Percentiles rank a stretch among this genome's conserved stretches.
Conservation (phyloP, 73 alveolate genomes). For the Blepharisma stoltei region DNA sequence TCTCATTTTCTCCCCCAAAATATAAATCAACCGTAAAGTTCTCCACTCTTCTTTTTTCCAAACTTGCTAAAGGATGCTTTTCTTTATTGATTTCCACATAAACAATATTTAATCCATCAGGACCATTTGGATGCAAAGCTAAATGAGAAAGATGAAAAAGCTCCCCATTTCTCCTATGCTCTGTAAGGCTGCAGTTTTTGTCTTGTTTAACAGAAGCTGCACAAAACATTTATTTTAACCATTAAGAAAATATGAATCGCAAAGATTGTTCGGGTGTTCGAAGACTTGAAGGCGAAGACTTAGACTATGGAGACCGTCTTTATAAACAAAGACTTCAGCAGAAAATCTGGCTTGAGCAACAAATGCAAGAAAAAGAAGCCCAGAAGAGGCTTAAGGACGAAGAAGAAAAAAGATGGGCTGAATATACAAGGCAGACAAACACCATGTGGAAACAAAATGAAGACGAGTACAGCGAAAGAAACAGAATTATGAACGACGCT, state of each 20-base stretch:
- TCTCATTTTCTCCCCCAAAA: too few species aligned
- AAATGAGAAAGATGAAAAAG: constrained; percentile 5
- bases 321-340: constrained; percentile 37
- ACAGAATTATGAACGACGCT: constrained; percentile 61
- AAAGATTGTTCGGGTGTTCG: constrained; percentile 40
- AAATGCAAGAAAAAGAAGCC: constrained; percentile 53
- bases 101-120: background rate
- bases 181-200: background rate
- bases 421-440: constrained; percentile 49
- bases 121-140: background rate
- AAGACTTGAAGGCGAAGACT: constrained; percentile 61
- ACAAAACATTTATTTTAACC: background rate
- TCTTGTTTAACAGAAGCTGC: background rate
- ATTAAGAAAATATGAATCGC: constrained; percentile 11
- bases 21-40: too few species aligned
- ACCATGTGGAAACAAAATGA: constrained; percentile 42
- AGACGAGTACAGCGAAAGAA: constrained; percentile 43
- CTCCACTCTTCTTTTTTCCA: background rate
- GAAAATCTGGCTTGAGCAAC: constrained; percentile 65
- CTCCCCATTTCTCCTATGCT: background rate
- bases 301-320: constrained; percentile 48
- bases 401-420: constrained; percentile 47
- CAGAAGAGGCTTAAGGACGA: constrained; percentile 30
- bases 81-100: background rate
- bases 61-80: background rate